Conservation (phyloP, 768 basidiomycete genomes). For the Rhizopogon rudus region DNA sequence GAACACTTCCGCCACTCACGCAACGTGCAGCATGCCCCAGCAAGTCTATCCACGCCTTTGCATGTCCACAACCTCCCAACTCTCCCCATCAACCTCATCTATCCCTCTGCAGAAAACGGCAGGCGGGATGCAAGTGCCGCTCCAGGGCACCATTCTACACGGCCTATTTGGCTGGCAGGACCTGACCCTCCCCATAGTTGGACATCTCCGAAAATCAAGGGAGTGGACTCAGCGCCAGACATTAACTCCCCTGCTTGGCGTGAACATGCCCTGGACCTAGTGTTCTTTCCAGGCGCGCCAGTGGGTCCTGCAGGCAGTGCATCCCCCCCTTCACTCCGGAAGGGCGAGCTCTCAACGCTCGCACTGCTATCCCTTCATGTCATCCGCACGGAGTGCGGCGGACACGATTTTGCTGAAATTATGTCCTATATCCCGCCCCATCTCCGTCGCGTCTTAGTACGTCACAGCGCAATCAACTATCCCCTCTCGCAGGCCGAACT, state of each 20-base stretch:
- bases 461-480: constrained; percentile 50
- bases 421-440: constrained; percentile 52
- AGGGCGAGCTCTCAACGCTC: constrained; percentile 39
- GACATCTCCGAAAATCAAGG: constrained; percentile 23
- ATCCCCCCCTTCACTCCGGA: constrained; percentile 7
- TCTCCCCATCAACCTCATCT: constrained; percentile 39
- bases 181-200: constrained; percentile 58
- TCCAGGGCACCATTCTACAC: not conserved
- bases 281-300: constrained; percentile 27
- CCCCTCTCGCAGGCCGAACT: constrained; percentile 51
- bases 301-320: not conserved
- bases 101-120: constrained; percentile 10
- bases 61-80: constrained; percentile 37
- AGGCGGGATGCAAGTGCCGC: not conserved
- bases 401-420: constrained; percentile 42
- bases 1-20: constrained; percentile 67
- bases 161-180: constrained; percentile 32
- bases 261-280: constrained; percentile 47
- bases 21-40: constrained; percentile 38
- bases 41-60: constrained; percentile 13
- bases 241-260: constrained; percentile 42
- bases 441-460: constrained; percentile 53
- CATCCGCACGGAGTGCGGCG: constrained; percentile 36
- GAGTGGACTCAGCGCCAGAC: constrained; percentile 1
- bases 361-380: constrained; percentile 52